Evolutionary conservation across 495 filamentous ascomycete genomes (phyloP).

Genomic region (Amniculicola lignicola): DNA sequence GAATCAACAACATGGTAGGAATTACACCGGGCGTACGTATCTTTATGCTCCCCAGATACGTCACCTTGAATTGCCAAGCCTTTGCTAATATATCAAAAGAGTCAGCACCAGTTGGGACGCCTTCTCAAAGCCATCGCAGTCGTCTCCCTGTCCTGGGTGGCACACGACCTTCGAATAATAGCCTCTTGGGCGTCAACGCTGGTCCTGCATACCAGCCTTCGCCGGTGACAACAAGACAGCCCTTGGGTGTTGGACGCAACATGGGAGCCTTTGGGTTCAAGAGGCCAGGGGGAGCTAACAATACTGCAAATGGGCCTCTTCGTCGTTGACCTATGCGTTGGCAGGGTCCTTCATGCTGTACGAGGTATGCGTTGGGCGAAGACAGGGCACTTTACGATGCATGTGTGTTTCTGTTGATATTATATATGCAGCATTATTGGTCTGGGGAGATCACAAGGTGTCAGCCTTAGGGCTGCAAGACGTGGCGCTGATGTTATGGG

Average conservation of each 20-base stretch:
- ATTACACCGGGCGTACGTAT: slow-evolving; percentile 11
- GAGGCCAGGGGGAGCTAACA: no score
- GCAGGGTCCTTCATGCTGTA: no score
- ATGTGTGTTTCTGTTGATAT: no score
- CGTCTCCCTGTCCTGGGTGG: slow-evolving; percentile 24
- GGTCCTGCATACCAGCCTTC: slow-evolving; percentile 26
- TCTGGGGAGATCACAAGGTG: no score
- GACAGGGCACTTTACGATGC: no score
- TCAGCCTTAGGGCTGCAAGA: no score
- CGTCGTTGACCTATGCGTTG: no score
- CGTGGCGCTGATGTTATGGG: no score
- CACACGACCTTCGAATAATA: slow-evolving; percentile 11
- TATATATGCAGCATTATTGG: no score
- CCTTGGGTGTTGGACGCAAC: slow-evolving; percentile 8
- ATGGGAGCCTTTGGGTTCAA: slow-evolving; percentile 17
- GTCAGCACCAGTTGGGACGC: slow-evolving; percentile 7
- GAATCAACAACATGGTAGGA: slow-evolving; percentile 13
- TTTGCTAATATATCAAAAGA: slow-evolving; percentile 1
- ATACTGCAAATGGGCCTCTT: background rate
- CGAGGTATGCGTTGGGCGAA: no score
- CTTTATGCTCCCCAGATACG: background rate
- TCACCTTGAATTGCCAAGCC: background rate
- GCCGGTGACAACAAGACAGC: slow-evolving; percentile 16
- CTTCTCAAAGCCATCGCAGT: slow-evolving; percentile 11
- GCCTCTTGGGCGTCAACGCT: background rate